These are phyloP conservation scores for Pseudonectria buxi DNA, from an alignment of 2,329 filamentous ascomycete genomes.

Conservation along the genomic window DNA sequence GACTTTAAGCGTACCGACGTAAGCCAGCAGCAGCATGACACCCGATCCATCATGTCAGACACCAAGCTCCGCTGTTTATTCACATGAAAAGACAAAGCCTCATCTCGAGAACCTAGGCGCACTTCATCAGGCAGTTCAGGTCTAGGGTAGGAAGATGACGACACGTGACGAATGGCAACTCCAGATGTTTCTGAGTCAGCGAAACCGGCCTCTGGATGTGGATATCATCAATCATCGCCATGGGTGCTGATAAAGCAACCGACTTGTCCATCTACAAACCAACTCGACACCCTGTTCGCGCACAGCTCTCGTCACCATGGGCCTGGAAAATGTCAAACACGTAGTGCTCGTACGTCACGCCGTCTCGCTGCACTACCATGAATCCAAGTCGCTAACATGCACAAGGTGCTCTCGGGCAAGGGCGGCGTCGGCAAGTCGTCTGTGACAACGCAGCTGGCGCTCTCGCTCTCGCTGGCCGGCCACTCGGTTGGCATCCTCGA, in stretches of 20 bases:
- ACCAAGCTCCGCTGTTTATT: too few relatives aligned
- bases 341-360: slow-evolving; percentile 59
- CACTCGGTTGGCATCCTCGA: slow-evolving; percentile 92
- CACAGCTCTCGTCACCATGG: slow-evolving; percentile 19
- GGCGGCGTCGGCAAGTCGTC: slow-evolving; percentile 97
- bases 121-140: too few relatives aligned
- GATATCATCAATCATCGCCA: slow-evolving; percentile 1
- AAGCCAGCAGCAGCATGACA: too few relatives aligned
- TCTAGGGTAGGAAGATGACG: too few relatives aligned
- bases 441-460: slow-evolving; percentile 90
- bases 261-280: too few relatives aligned
- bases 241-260: not conserved
- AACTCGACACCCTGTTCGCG: not conserved
- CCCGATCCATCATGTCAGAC: too few relatives aligned
- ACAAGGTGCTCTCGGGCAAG: slow-evolving; percentile 81
- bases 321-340: slow-evolving; percentile 58
- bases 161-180: too few relatives aligned
- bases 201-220: too few relatives aligned
- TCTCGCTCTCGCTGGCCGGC: slow-evolving; percentile 78
- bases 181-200: too few relatives aligned
- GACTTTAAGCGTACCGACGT: too few relatives aligned
- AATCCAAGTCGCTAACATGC: slow-evolving; percentile 11
- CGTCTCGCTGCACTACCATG: slow-evolving; percentile 1
- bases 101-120: too few relatives aligned
- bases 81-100: too few relatives aligned